Evolutionary conservation across 1,139 yeast species (phyloP).

Genomic region (Yamadazyma friedrichii): DNA sequence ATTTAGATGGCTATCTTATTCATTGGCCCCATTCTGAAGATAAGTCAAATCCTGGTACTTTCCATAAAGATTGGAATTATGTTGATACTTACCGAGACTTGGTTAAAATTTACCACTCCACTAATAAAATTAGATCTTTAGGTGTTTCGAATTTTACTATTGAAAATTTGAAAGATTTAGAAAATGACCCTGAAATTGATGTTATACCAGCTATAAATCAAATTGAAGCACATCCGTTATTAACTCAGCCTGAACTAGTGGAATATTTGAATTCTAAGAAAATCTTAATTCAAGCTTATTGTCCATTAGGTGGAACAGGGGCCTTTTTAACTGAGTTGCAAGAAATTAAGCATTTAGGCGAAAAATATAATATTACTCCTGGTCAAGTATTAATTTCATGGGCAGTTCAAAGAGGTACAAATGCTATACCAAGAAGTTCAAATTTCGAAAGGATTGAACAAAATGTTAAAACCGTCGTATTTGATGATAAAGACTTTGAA

Average conservation of each 20-base stretch:
- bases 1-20: constrained; percentile 78
- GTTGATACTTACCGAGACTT: constrained; percentile 63
- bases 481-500: constrained; percentile 54
- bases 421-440: constrained; percentile 71
- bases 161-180: constrained; percentile 44
- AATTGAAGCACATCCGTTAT: constrained; percentile 70
- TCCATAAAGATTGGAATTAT: constrained; percentile 45
- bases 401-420: constrained; percentile 66
- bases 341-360: constrained; percentile 50
- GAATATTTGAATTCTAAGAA: constrained; percentile 52
- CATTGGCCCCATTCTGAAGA: constrained; percentile 77
- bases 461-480: constrained; percentile 51
- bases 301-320: constrained; percentile 72
- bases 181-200: constrained; percentile 46
- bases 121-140: constrained; percentile 60
- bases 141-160: constrained; percentile 80
- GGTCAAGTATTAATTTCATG: constrained; percentile 68
- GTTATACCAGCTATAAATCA: constrained; percentile 71
- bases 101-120: constrained; percentile 50
- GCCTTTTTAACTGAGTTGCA: constrained; percentile 61
- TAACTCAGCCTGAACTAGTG: constrained; percentile 65
- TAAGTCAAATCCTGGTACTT: constrained; percentile 16
- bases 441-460: constrained; percentile 55
- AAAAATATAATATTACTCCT: constrained; percentile 51
- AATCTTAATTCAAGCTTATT: constrained; percentile 68